A percentile compares a stretch with the other conserved stretches of the same genome.
Evolutionary conservation across 2,329 filamentous ascomycete genomes (phyloP).

Genomic region (Microcyclospora tardicrescens): DNA sequence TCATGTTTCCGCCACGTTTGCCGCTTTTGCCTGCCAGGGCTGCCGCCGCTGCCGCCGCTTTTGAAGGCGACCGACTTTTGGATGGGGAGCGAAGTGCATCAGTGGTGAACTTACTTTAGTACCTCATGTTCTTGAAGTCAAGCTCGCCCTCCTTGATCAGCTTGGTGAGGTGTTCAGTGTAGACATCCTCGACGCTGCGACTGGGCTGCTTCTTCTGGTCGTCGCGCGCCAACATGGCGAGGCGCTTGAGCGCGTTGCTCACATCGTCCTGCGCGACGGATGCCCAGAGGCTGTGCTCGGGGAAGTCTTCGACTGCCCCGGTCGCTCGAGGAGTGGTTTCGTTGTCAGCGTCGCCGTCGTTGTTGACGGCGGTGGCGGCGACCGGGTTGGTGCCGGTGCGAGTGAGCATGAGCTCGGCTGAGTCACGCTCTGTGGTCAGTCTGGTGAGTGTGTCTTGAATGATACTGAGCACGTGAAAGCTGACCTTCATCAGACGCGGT

Average conservation of each 20-base stretch:
- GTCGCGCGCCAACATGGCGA: slow-evolving; percentile 21
- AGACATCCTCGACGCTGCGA: slow-evolving; percentile 17
- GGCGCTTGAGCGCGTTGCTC: slow-evolving; percentile 14
- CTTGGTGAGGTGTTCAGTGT: slow-evolving; percentile 16
- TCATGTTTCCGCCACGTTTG: too few species aligned
- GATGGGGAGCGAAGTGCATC: too few species aligned
- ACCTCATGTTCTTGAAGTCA: slow-evolving; percentile 10
- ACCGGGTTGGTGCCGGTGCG: neutral
- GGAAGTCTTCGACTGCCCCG: slow-evolving; percentile 1
- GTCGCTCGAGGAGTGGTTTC: too few species aligned
- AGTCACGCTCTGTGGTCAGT: too few species aligned
- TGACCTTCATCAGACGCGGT: too few species aligned
- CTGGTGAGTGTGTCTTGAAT: too few species aligned
- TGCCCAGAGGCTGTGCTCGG: slow-evolving; percentile 20
- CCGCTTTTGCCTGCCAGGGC: too few species aligned
- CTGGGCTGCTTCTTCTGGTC: slow-evolving; percentile 15
- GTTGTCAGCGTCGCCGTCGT: neutral
- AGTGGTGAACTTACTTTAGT: too few species aligned
- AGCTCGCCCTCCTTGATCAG: slow-evolving; percentile 13
- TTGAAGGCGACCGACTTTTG: too few species aligned
- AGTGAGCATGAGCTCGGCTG: too few species aligned
- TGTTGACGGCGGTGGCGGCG: neutral
- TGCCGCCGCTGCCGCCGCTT: neutral
- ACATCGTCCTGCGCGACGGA: slow-evolving; percentile 20
- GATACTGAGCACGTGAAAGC: too few species aligned